Conservation (phyloP, 2,329 filamentous ascomycete genomes). For the Trichoderma gracile region DNA sequence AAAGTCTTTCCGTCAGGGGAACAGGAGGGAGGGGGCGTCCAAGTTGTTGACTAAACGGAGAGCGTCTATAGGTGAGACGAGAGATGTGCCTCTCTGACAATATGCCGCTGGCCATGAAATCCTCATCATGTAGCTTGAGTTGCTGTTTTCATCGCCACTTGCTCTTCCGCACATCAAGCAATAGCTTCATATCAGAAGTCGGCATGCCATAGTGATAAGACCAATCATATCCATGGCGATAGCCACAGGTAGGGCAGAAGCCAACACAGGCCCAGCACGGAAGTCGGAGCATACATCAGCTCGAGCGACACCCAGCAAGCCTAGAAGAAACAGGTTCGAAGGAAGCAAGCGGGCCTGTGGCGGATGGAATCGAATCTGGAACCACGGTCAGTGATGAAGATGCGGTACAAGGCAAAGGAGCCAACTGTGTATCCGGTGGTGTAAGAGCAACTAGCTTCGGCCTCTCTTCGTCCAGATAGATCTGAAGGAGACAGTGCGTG, state of each 20-base stretch:
- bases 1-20: neutral
- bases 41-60: too few relatives aligned
- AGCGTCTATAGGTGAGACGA: too few relatives aligned
- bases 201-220: slow-evolving; percentile 34
- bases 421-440: slow-evolving; percentile 47
- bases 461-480: neutral
- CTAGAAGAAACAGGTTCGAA: slow-evolving; percentile 51
- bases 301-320: slow-evolving; percentile 69
- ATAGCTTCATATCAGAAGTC: slow-evolving; percentile 56
- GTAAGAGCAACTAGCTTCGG: slow-evolving; percentile 16
- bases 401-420: slow-evolving; percentile 62
- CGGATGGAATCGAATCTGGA: slow-evolving; percentile 48
- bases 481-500: neutral
- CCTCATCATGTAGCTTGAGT: slow-evolving; percentile 65
- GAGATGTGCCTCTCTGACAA: slow-evolving; percentile 55
- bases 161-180: slow-evolving; percentile 65
- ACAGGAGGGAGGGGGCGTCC: too few relatives aligned
- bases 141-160: slow-evolving; percentile 62
- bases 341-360: slow-evolving; percentile 40
- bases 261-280: slow-evolving; percentile 46
- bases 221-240: slow-evolving; percentile 58
- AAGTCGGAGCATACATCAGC: slow-evolving; percentile 64
- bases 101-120: slow-evolving; percentile 63
- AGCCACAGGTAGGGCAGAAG: slow-evolving; percentile 49
- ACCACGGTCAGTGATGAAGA: slow-evolving; percentile 61